Conservation (phyloP, 257 asterid species). For the Solanum stenotomum region DNA sequence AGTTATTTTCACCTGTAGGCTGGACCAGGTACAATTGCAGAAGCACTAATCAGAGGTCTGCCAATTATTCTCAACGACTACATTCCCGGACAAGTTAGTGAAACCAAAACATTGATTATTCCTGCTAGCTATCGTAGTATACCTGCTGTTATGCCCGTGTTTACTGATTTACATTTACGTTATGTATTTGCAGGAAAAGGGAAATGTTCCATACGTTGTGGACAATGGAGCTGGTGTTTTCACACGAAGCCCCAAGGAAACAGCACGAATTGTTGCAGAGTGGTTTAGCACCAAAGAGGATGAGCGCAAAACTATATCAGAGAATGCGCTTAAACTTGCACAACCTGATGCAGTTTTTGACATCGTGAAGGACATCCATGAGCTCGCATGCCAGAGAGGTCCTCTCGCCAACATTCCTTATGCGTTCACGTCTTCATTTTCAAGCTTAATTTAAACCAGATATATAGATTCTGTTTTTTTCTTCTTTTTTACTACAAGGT, state of each 20-base stretch:
- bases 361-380: conserved; percentile 91
- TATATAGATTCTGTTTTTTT: not conserved
- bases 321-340: conserved; percentile 67
- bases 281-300: conserved; percentile 88
- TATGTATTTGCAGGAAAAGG: conserved; percentile 59
- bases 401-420: conserved; percentile 67
- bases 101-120: not conserved
- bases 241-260: conserved; percentile 66
- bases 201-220: conserved; percentile 87
- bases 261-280: conserved; percentile 61
- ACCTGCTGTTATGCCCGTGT: not conserved
- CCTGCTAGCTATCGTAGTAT: not conserved
- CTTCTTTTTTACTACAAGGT: not conserved
- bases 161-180: not conserved
- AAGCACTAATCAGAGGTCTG: conserved; percentile 92
- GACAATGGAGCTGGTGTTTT: conserved; percentile 89
- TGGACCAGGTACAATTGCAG: conserved; percentile 97
- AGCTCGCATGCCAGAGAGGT: conserved; percentile 74
- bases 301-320: conserved; percentile 62
- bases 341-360: conserved; percentile 90
- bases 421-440: conserved; percentile 71
- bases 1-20: conserved; percentile 36
- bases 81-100: conserved; percentile 92
- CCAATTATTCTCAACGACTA: conserved; percentile 86
- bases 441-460: conserved; percentile 48